Conservation (phyloP, 306 rosid genomes). For the Malus domestica region DNA sequence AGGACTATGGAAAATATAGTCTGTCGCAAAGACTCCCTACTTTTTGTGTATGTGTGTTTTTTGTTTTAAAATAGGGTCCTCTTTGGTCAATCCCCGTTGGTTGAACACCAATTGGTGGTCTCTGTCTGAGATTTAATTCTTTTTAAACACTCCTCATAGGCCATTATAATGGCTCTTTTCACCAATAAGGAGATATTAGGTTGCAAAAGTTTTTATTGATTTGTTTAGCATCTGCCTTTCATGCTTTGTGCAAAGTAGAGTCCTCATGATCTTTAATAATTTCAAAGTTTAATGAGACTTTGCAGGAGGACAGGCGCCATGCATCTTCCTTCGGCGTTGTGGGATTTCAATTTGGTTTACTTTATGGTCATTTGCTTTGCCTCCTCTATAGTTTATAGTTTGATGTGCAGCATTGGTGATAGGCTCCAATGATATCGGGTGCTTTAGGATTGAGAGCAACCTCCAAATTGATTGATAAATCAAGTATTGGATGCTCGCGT, state of each 20-base stretch:
- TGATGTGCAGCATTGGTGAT: slow-evolving; percentile 4
- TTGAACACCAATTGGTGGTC: slow-evolving; percentile 22
- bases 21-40: slow-evolving; percentile 18
- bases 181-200: slow-evolving; percentile 21
- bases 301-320: slow-evolving; percentile 32
- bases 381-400: not conserved
- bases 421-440: slow-evolving; percentile 11
- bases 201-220: slow-evolving; percentile 23
- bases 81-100: slow-evolving; percentile 22
- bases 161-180: slow-evolving; percentile 19
- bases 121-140: slow-evolving; percentile 15
- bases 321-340: slow-evolving; percentile 20
- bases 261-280: slow-evolving; percentile 7
- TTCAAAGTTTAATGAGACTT: not conserved
- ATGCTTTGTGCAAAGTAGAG: slow-evolving; percentile 29
- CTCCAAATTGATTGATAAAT: not conserved
- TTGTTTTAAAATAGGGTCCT: slow-evolving; percentile 10
- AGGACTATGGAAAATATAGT: not conserved
- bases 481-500: not conserved
- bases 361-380: not conserved
- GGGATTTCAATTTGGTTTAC: not conserved
- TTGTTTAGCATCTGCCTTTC: slow-evolving; percentile 3
- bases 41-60: slow-evolving; percentile 5
- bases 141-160: not conserved
- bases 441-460: slow-evolving; percentile 2